Evolutionary conservation across 495 filamentous ascomycete species (phyloP).

Genomic region (Hamigera avellanea): DNA sequence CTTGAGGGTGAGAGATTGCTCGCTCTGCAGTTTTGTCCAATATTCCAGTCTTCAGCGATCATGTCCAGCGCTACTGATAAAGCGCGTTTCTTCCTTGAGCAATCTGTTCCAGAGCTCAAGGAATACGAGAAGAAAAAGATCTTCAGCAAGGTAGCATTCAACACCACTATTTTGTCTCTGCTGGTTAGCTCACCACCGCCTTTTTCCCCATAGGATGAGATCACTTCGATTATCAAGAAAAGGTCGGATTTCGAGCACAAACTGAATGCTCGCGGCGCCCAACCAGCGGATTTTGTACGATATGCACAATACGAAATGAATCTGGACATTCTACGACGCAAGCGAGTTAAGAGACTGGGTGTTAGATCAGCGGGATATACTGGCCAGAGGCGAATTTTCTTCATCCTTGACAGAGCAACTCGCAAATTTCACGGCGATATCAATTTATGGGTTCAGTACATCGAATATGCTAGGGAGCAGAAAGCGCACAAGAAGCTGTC

Average conservation of each 20-base stretch:
- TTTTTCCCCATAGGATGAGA: conserved; percentile 54
- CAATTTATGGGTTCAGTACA: conserved; percentile 84
- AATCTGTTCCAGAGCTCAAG: conserved; percentile 79
- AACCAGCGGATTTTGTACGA: conserved; percentile 64
- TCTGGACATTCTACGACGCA: conserved; percentile 67
- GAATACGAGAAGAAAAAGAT: conserved; percentile 82
- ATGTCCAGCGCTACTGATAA: conserved; percentile 88
- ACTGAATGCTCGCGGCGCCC: conserved; percentile 67
- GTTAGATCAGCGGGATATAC: conserved; percentile 51
- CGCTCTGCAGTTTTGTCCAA: too few relatives aligned
- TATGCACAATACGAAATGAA: conserved; percentile 91
- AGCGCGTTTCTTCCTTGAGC: conserved; percentile 86
- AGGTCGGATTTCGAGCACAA: conserved; percentile 90
- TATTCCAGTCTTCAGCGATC: conserved; percentile 6
- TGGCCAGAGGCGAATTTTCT: conserved; percentile 74
- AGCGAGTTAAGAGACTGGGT: conserved; percentile 68
- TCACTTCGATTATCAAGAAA: conserved; percentile 73
- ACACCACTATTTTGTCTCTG: neutral
- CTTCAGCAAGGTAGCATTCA: conserved; percentile 53
- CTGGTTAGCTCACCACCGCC: neutral
- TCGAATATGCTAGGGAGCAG: conserved; percentile 66
- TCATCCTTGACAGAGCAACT: conserved; percentile 78
- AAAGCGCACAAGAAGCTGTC: conserved; percentile 71
- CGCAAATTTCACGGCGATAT: conserved; percentile 74
- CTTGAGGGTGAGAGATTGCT: neutral